Conservation (phyloP, 2,329 filamentous ascomycete genomes). For the Monosporascus sp. region DNA sequence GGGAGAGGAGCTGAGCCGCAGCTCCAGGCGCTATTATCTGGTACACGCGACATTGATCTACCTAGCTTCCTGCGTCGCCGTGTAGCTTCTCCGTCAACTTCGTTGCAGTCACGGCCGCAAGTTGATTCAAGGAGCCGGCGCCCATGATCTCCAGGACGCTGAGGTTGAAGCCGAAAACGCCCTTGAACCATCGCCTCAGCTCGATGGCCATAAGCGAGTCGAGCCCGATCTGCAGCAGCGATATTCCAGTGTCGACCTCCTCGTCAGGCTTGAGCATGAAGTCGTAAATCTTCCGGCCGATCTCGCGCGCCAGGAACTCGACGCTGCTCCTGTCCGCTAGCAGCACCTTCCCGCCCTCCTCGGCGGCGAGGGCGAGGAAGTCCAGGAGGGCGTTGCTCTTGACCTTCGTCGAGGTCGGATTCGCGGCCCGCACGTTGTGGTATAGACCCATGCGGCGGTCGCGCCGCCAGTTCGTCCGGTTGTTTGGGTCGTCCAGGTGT, state of each 20-base stretch:
- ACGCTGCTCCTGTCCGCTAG: constrained; percentile 6
- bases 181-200: constrained; percentile 25
- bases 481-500: constrained; percentile 18
- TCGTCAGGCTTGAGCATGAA: constrained; percentile 14
- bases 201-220: constrained; percentile 29
- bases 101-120: constrained; percentile 8
- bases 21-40: neutral
- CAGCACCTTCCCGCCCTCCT: constrained; percentile 6
- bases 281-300: constrained; percentile 17
- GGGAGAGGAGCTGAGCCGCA: too few relatives aligned
- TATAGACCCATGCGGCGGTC: constrained; percentile 24
- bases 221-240: constrained; percentile 22
- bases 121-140: constrained; percentile 9
- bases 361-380: constrained; percentile 10
- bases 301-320: constrained; percentile 16
- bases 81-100: constrained; percentile 13
- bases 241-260: constrained; percentile 14
- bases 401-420: constrained; percentile 1
- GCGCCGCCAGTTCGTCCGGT: constrained; percentile 21
- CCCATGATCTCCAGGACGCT: constrained; percentile 16
- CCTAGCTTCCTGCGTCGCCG: constrained; percentile 1
- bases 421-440: constrained; percentile 16
- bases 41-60: neutral
- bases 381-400: constrained; percentile 15
- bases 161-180: constrained; percentile 19